Evolutionary conservation across 352 stramenopile genomes (phyloP), one percentile per base, ranked within the genome.

Genomic region (Aphanomyces invadans): DNA sequence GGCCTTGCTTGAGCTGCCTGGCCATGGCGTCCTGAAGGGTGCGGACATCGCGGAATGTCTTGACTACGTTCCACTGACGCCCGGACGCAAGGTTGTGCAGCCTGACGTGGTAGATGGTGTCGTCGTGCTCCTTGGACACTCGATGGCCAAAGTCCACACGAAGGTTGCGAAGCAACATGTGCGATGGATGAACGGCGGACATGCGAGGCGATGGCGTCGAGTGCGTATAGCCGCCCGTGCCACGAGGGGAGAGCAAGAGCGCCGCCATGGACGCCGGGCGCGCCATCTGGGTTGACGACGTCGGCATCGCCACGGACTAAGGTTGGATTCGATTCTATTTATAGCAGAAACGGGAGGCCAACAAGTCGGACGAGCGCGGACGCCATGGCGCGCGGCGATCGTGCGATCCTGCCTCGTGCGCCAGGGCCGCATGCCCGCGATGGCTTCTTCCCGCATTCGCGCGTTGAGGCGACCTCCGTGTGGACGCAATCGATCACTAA

Each of bases 61-160:
- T 72, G 31, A 73, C 76, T 80, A 94, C 89, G 55, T 94, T 81
- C 83, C 86, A 94, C 51, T 78, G 83, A 65, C 87, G 84, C 26
- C 74, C 62, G 11, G 90, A 70, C 51, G 76, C 82, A 10, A 70
- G 68, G 72, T 90, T 93, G 56, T 68, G 80, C 57, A 91, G 77
- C 70, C 81, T 80, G 80, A 93, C 90, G 45, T 91, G 67, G 70
- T 91, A 93, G 19, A 81, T 15, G 7, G 36, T 42, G 36, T 42
- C 7, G 36, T 15, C 36, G 36, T 15, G 36, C 7, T 42, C 36
- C 36, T 15, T 42, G 36, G 36, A 42, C 36, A 15, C 15, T 15
- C 36, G 36, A 15, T 42, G 36, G 15, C 36, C 36, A 42, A 42
- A 42, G 36, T 42, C 36, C 36, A 42, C 36, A 15, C 36, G 36